phyloP scores from a whole-genome alignment of 306 rosid genomes.

The Acacia acuminata region DNA sequence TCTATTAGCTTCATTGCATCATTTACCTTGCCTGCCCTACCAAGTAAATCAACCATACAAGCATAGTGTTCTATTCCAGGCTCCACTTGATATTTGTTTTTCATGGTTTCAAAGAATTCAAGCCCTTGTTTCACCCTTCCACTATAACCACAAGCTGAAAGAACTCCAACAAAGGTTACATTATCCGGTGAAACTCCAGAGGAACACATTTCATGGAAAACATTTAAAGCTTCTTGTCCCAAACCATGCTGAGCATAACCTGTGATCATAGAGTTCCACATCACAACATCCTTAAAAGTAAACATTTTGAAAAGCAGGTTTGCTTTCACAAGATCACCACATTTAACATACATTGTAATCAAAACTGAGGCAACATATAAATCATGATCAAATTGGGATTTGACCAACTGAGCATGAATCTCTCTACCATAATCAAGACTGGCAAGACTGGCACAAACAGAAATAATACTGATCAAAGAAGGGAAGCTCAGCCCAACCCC shows the following conservation, averaged over 20 bases:
- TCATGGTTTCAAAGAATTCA: conserved; percentile 49
- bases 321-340: conserved; percentile 58
- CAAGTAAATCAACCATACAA: conserved; percentile 70
- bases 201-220: conserved; percentile 55
- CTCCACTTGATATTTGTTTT: conserved; percentile 50
- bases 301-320: conserved; percentile 49
- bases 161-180: conserved; percentile 68
- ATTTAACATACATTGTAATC: conserved; percentile 64
- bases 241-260: conserved; percentile 72
- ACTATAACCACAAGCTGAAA: conserved; percentile 65
- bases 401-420: conserved; percentile 54
- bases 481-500: conserved; percentile 50
- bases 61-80: conserved; percentile 59
- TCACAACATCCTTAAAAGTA: conserved; percentile 49
- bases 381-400: conserved; percentile 48
- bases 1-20: conserved; percentile 58
- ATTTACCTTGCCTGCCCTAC: conserved; percentile 57
- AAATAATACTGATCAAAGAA: conserved; percentile 50
- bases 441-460: conserved; percentile 55
- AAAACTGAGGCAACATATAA: conserved; percentile 53
- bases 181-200: conserved; percentile 46
- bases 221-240: conserved; percentile 53
- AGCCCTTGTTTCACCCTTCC: conserved; percentile 56
- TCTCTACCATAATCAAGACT: conserved; percentile 57
- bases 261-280: conserved; percentile 72